Base-by-base conservation (phyloP, 2,329 filamentous ascomycete genomes). In the Colletotrichum noveboracense region DNA sequence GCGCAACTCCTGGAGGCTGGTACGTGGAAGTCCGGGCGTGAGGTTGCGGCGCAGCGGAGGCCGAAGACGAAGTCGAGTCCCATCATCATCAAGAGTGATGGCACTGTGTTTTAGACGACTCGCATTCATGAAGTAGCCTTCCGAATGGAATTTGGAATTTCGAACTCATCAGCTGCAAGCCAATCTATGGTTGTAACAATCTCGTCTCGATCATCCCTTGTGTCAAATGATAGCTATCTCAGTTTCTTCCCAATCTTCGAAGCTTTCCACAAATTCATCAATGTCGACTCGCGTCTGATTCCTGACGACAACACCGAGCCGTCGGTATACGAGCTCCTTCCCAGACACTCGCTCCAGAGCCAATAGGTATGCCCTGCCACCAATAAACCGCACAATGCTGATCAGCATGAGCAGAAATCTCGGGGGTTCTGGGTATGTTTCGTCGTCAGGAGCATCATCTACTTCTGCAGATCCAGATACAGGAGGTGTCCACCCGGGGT, bases 41-140 rank as follows among this genome's bases (percentile, higher is more conserved):
- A 96, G 86, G 88, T 96, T 80, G 95, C 95, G 66, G 94, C 96
- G 82, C 92, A 95, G 71, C 93, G 91, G 60, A 89, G 95, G 73
- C 95, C 95, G 18, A 93, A 94, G 80, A 96, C 94, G 14, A 95
- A 94, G 85, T 94, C 95, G 78, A 94, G 94, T 70, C 95, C 95
- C 14, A 96, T 97, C 82, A 92, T 96, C 88, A 95, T 96, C 79
- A 86, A 93, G 73, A 94, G 94, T 76, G 94, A 96, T 83, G 94
- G 94, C 77, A 96, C 94, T 36, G 91, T 96, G 78, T 70, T 70
- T 21, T 62, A 43, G 28, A 16, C 38, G n/a, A 52, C 43, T 21
- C n/a, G 43, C 43, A 52, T 7, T 52, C n/a, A 21, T 62, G 30
- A 36, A 62, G 5, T 18, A 32, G 12, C 7, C 16, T 18, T 18